phyloP scores from a whole-genome alignment of 805 yeast species.

The Zygosaccharomyces bisporus region DNA sequence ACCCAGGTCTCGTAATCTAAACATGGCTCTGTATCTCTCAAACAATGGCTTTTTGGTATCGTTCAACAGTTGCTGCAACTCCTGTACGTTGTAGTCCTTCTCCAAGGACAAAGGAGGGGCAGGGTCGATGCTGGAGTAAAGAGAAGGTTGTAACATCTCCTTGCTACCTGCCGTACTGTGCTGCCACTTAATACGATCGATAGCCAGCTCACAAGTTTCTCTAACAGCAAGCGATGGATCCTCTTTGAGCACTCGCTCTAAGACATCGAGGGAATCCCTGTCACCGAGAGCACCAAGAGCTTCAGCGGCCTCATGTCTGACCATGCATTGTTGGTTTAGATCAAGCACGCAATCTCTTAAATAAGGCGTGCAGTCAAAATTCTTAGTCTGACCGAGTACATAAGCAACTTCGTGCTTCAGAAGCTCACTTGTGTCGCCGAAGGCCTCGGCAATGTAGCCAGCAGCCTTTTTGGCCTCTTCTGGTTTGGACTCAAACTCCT shows the following conservation, averaged over 20 bases:
- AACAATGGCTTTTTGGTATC: conserved; percentile 76
- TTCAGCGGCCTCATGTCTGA: conserved; percentile 99
- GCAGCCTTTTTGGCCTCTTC: conserved; percentile 63
- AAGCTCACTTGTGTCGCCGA: conserved; percentile 76
- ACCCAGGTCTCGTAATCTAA: conserved; percentile 92
- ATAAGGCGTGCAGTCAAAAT: conserved; percentile 69
- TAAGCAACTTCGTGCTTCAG: conserved; percentile 97
- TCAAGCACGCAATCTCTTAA: conserved; percentile 68
- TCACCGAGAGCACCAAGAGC: conserved; percentile 96
- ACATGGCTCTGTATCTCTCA: conserved; percentile 97
- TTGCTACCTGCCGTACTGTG: conserved; percentile 47
- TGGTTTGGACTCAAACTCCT: conserved; percentile 54
- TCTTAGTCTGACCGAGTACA: conserved; percentile 92
- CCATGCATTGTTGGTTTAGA: conserved; percentile 82
- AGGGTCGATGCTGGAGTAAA: conserved; percentile 89
- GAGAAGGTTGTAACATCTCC: conserved; percentile 70
- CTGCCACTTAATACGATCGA: conserved; percentile 93
- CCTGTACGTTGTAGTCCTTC: conserved; percentile 55
- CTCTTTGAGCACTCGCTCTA: conserved; percentile 57
- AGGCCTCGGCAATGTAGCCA: conserved; percentile 80
- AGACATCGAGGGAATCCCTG: conserved; percentile 59
- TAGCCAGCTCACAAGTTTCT: conserved; percentile 97
- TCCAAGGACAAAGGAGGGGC: conserved; percentile 92
- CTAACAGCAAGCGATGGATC: conserved; percentile 87
- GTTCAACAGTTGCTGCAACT: conserved; percentile 65